Evolutionary conservation across 2,329 filamentous ascomycete species (phyloP), one percentile per base, ranked within the genome.

Genomic region (Xylariaceae sp.): DNA sequence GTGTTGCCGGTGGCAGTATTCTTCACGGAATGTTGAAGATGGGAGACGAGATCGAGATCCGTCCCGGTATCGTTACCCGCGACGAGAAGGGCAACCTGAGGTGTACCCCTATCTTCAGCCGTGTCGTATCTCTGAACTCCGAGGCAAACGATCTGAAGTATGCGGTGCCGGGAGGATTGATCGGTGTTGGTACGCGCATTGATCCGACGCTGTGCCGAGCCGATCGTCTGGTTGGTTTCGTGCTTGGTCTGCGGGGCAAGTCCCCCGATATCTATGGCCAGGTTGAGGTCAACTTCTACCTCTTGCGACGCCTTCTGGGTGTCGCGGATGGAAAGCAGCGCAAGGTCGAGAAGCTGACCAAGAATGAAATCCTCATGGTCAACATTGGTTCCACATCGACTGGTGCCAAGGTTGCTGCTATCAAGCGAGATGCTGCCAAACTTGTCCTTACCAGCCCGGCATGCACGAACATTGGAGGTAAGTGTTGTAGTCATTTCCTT

Each of bases 301-400:
- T 98, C 46, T 83, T 98, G 48, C 85, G 90, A 57, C 80, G 92
- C 56, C 76, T 98, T 47, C 79, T 98, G 41, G 92, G 92, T 80
- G 92, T 98, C 58, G 88, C 90, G 48, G 92, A 98, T 55, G 92
- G 92, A 63, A 98, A 98, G 76, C 92, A 97, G 70, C 90, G 90
- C 60, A 98, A 98, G 83, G 92, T 98, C 52, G 88, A 89, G 56
- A 98, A 98, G 74, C 76, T 98, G 51, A 75, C 88, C 41, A 98
- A 97, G 81, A 96, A 95, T 69, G 92, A 98, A 67, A 88, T 97
- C 59, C 83, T 98, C 67, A 97, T 98, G 92, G 92, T 98, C 52
- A 98, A 98, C 74, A 98, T 98, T 62, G 92, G 92, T 47, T 95
- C 88, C 26, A 97, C 90, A 8, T 94, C 92, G 32, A 96, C 90